A percentile compares a stretch with the other conserved stretches of the same genome.
These are phyloP conservation scores for Penicillium maclennaniae DNA, from an alignment of 495 filamentous ascomycete species.

Conservation along the genomic window DNA sequence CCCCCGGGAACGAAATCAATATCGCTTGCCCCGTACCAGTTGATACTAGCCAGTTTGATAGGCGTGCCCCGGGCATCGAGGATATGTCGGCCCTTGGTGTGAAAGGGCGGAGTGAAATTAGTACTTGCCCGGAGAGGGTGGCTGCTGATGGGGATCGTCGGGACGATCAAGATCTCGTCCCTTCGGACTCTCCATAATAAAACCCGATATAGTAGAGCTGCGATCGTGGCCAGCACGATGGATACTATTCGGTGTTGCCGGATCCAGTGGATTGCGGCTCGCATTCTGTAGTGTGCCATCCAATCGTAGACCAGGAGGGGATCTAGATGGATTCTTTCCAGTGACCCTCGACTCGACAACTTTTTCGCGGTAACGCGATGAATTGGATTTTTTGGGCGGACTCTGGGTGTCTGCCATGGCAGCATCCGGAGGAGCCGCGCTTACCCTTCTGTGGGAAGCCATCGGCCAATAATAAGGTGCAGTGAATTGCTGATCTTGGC, in stretches of 20 bases:
- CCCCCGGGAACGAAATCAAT: constrained; percentile 57
- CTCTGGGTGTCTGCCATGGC: not conserved
- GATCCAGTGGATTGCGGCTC: constrained; percentile 2
- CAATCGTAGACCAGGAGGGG: not conserved
- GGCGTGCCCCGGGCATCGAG: constrained; percentile 48
- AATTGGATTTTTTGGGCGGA: not conserved
- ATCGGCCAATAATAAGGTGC: constrained; percentile 1
- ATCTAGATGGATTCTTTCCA: not conserved
- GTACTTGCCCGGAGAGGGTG: not conserved
- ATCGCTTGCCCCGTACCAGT: constrained; percentile 63
- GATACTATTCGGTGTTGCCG: not conserved
- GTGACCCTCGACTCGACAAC: not conserved
- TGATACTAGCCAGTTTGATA: constrained; percentile 55
- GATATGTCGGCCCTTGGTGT: constrained; percentile 51
- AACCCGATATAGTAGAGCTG: not conserved
- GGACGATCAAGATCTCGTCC: not conserved
- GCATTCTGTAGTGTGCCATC: not conserved
- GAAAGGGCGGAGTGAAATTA: constrained; percentile 43
- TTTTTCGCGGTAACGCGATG: not conserved
- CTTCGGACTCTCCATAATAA: not conserved
- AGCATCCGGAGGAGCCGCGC: constrained; percentile 6
- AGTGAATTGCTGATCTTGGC: no score
- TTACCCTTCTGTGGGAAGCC: not conserved
- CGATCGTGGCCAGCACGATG: not conserved
- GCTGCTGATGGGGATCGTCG: not conserved